Conservation (phyloP, 306 rosid genomes). For the Cucumis hystrix region DNA sequence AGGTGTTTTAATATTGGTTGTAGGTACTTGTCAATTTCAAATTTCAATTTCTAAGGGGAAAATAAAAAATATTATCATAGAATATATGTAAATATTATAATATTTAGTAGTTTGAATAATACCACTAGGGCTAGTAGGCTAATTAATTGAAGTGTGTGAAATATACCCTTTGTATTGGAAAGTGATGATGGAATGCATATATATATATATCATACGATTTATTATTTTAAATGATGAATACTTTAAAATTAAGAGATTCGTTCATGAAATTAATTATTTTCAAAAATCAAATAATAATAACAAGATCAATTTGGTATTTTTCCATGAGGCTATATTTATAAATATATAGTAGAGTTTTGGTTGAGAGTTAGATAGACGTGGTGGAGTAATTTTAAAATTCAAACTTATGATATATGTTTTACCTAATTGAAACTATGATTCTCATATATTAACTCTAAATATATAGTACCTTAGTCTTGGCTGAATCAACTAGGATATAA, state of each 20-base stretch:
- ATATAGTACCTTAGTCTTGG: too few relatives aligned
- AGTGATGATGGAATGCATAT: neutral
- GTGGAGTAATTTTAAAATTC: too few relatives aligned
- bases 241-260: slow-evolving; percentile 1
- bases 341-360: too few relatives aligned
- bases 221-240: neutral
- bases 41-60: neutral
- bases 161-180: neutral
- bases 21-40: neutral
- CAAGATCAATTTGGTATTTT: too few relatives aligned
- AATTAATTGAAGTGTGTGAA: neutral
- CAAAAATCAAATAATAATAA: neutral
- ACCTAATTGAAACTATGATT: too few relatives aligned
- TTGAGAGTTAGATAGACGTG: too few relatives aligned
- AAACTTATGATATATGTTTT: too few relatives aligned
- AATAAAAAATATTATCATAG: neutral
- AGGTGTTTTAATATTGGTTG: neutral
- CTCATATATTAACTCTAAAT: too few relatives aligned
- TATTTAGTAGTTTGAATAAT: neutral
- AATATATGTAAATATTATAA: neutral
- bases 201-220: neutral
- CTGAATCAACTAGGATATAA: too few relatives aligned
- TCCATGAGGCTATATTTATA: too few relatives aligned
- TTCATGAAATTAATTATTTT: neutral
- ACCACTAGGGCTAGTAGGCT: slow-evolving; percentile 8